phyloP scores from a whole-genome alignment of 2,329 filamentous ascomycete genomes.

The Exserohilum turcica region DNA sequence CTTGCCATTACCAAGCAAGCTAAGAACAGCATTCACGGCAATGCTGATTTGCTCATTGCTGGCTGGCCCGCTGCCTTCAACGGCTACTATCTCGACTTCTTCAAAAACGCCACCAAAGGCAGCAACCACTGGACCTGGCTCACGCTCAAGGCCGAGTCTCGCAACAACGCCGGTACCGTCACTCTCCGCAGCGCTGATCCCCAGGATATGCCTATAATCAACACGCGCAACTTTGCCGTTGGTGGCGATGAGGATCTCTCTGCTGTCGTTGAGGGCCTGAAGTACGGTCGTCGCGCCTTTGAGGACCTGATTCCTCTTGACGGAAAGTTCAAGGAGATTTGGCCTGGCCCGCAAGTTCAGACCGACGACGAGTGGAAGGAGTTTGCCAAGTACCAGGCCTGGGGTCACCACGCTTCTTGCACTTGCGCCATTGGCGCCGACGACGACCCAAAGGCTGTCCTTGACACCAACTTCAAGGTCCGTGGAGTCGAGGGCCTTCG shows the following conservation, averaged over 20 bases:
- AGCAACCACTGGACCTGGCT: constrained; percentile 56
- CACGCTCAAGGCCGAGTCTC: constrained; percentile 65
- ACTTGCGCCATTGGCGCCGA: constrained; percentile 62
- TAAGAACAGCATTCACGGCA: constrained; percentile 45
- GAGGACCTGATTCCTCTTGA: constrained; percentile 50
- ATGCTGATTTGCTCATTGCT: constrained; percentile 59
- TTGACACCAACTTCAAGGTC: constrained; percentile 60
- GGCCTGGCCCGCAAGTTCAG: constrained; percentile 55
- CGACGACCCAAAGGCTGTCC: constrained; percentile 56
- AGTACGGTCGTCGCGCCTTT: constrained; percentile 55
- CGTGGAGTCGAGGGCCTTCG: constrained; percentile 59
- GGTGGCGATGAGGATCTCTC: constrained; percentile 51
- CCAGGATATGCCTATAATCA: constrained; percentile 64
- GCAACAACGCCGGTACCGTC: constrained; percentile 66
- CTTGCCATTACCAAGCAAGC: constrained; percentile 53
- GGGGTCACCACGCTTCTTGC: constrained; percentile 62
- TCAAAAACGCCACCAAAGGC: constrained; percentile 51
- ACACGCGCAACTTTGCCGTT: constrained; percentile 24
- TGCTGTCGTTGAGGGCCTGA: constrained; percentile 62
- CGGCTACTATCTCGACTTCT: constrained; percentile 61
- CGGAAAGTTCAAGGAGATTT: constrained; percentile 53
- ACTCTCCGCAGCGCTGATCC: constrained; percentile 64
- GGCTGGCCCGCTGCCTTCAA: constrained; percentile 60
- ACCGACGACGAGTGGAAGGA: constrained; percentile 51
- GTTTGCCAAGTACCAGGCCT: constrained; percentile 35